Base-by-base conservation (phyloP, 176 grass and related monocot genomes). In the Phoenix roebelenii region DNA sequence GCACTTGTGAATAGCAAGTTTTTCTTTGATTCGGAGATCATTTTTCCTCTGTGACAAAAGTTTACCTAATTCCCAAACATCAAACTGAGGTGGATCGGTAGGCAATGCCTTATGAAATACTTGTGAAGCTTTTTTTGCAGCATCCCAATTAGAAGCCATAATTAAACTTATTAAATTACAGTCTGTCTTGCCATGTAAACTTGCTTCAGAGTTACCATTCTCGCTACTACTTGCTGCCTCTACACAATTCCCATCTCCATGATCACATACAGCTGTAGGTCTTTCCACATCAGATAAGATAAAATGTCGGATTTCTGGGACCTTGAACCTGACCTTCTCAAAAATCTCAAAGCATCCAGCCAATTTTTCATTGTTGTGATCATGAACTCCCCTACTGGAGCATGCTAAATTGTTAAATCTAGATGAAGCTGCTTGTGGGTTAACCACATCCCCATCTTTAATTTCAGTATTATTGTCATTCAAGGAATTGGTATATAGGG, bases 1-100 rank as follows among this genome's bases (percentile, higher is more conserved):
- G 55, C 50, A 51, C 75, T 89, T 93, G 22, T 24, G 52, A 15
- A 75, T 25, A 5, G 50, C 51, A 62, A 93, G 69, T 53, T 80
- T 88, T 61, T 74, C 74, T 71, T 73, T 89, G 30, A 98, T 79
- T 76, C 24, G 71, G 29, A 56, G 18, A 51, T 81, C 79, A 71
- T 74, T 74, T 48, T 79, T 76, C 26, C 35, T 63, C 55, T 63
- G 72, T 60, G 39, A 74, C 39, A 74, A 59, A 69, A 73, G 25
- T 66, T 82, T 22, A 67, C 58, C 65, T 12, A 25, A 68, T 51
- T 56, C 72, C 66, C 75, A 86, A 28, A 83, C 62, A 71, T 81
- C 61, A 67, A 68, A 67, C 16, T 20, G n/a, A 23, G 70, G 23
- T 44, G 12, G 53, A 81, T 70, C 50, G 58, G 49, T 72, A 58